These are phyloP conservation scores for Zea luxurians DNA, from an alignment of 176 grass and related monocot genomes.

Conservation along the genomic window DNA sequence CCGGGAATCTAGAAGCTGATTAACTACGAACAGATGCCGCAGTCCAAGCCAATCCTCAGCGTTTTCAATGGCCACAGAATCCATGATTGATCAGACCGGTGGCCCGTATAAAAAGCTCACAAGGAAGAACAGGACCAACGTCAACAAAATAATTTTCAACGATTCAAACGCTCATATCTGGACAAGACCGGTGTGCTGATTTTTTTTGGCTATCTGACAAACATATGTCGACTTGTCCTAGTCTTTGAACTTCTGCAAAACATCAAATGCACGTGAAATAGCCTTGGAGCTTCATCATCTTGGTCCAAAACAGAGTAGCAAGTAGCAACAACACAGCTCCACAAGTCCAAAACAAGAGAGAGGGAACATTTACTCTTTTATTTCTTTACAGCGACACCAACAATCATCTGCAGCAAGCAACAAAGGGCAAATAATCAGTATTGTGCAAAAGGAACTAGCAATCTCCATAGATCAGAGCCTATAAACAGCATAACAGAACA, in stretches of 20 bases:
- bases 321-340: constrained; percentile 3
- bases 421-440: neutral
- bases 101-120: neutral
- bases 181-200: neutral
- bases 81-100: neutral
- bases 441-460: neutral
- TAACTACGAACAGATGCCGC: neutral
- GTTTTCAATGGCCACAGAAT: neutral
- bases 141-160: constrained; percentile 5
- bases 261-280: constrained; percentile 14
- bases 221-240: neutral
- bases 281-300: neutral
- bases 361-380: neutral
- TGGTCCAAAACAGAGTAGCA: constrained; percentile 1
- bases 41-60: neutral
- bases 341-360: neutral
- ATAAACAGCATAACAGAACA: neutral
- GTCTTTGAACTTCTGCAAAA: neutral
- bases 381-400: constrained; percentile 50
- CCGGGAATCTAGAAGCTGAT: neutral
- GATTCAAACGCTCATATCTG: constrained; percentile 16
- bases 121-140: neutral
- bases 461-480: neutral
- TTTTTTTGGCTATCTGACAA: neutral
- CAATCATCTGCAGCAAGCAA: constrained; percentile 52